These are phyloP conservation scores for Colletotrichum horii DNA, from an alignment of 2,329 filamentous ascomycete genomes.

Conservation along the genomic window DNA sequence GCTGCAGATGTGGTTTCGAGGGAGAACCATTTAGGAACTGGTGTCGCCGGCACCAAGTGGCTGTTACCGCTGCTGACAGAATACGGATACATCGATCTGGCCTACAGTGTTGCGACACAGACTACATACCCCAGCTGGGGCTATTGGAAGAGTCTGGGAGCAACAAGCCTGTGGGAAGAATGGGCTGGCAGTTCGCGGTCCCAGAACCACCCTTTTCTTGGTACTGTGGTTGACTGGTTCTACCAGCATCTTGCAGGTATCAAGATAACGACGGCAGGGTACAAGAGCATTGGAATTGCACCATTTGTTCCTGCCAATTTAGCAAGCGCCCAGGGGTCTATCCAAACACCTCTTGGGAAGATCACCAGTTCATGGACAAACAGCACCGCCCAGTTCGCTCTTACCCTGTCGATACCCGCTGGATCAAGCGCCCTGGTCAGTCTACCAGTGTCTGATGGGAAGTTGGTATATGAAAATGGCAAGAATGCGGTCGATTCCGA, in stretches of 20 bases:
- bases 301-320: not conserved
- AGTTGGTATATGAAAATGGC: not conserved
- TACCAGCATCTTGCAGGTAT: not conserved
- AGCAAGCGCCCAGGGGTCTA: not conserved
- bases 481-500: not conserved
- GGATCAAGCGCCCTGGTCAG: not conserved
- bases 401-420: not conserved
- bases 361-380: not conserved
- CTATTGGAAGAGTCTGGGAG: not conserved
- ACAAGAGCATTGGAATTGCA: not conserved
- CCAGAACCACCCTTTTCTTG: not conserved
- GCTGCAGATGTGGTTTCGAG: not conserved
- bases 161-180: not conserved
- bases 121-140: not conserved
- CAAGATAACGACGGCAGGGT: not conserved
- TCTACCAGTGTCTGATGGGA: not conserved
- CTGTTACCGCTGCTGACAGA: not conserved
- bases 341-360: not conserved
- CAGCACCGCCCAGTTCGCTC: not conserved
- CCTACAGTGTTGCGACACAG: not conserved
- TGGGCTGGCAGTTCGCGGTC: not conserved
- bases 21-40: not conserved
- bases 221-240: not conserved
- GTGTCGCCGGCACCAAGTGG: not conserved
- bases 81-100: not conserved